Percentiles rank a stretch among this genome's conserved stretches.
phyloP scores from a whole-genome alignment of 352 stramenopile genomes.

The Globisporangium apiculatum region DNA sequence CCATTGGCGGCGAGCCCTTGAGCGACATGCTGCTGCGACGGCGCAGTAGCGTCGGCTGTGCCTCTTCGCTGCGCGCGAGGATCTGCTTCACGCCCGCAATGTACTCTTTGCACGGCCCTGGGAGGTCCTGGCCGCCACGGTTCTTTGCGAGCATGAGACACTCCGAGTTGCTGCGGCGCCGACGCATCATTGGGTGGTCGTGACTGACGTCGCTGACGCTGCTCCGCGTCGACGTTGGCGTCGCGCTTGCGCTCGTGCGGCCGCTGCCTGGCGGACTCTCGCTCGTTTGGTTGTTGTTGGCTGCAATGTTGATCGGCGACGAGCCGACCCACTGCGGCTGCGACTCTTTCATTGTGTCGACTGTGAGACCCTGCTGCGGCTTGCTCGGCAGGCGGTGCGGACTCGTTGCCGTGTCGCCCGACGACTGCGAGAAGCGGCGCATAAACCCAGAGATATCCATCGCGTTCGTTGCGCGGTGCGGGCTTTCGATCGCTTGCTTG shows the following conservation, averaged over 20 bases:
- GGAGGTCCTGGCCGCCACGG: constrained; percentile 39
- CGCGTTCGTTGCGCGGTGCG: constrained; percentile 1
- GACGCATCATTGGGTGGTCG: constrained; percentile 23
- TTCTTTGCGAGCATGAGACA: constrained; percentile 70
- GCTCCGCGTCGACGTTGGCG: constrained; percentile 23
- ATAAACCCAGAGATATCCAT: constrained; percentile 34
- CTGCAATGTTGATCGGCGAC: constrained; percentile 2
- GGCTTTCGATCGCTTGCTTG: constrained; percentile 1
- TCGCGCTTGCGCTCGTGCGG: constrained; percentile 15
- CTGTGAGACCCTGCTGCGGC: constrained; percentile 18
- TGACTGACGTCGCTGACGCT: constrained; percentile 14
- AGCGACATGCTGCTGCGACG: constrained; percentile 59
- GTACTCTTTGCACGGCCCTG: constrained; percentile 75
- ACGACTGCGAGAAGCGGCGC: constrained; percentile 23
- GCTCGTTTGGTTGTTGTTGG: constrained; percentile 6
- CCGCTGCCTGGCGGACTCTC: constrained; percentile 9
- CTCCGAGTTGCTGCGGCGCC: constrained; percentile 73
- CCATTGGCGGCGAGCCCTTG: constrained; percentile 29
- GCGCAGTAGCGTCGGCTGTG: constrained; percentile 31
- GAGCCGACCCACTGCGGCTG: constrained; percentile 18
- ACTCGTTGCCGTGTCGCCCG: constrained; percentile 9
- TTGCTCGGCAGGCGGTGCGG: constrained; percentile 17
- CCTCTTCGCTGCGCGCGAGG: constrained; percentile 57
- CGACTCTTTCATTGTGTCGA: constrained; percentile 41
- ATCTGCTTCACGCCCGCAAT: constrained; percentile 84